Conservation (phyloP, 2,329 filamentous ascomycete species). For the Penicillium thymicola region DNA sequence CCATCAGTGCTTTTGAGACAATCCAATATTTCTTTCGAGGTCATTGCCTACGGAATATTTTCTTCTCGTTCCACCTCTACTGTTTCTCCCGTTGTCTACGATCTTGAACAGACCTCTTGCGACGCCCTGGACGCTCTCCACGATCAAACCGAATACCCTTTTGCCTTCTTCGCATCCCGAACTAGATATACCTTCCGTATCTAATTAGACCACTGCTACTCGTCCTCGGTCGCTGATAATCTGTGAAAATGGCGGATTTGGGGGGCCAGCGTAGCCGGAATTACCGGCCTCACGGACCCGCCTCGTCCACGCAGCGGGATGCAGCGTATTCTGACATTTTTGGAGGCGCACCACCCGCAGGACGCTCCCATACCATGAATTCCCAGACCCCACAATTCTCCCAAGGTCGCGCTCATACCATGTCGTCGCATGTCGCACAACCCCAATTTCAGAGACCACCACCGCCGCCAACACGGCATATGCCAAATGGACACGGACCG, state of each 20-base stretch:
- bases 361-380: slow-evolving; percentile 93
- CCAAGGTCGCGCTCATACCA: slow-evolving; percentile 73
- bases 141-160: slow-evolving; percentile 30
- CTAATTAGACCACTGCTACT: background rate
- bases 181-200: slow-evolving; percentile 7
- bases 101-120: slow-evolving; percentile 32
- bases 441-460: slow-evolving; percentile 44
- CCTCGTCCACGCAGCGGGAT: slow-evolving; percentile 70
- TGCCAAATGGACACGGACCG: slow-evolving; percentile 44
- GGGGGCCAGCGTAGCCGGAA: slow-evolving; percentile 60
- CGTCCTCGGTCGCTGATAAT: slow-evolving; percentile 3
- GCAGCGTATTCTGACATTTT: slow-evolving; percentile 96
- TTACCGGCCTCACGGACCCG: slow-evolving; percentile 55
- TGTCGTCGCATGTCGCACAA: slow-evolving; percentile 56
- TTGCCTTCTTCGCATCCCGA: slow-evolving; percentile 6
- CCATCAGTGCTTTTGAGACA: slow-evolving; percentile 17
- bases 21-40: slow-evolving; percentile 14
- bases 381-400: slow-evolving; percentile 64
- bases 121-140: slow-evolving; percentile 35
- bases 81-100: slow-evolving; percentile 28
- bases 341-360: slow-evolving; percentile 77
- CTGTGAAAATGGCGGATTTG: slow-evolving; percentile 59
- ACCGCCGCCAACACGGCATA: slow-evolving; percentile 43
- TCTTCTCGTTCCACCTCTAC: slow-evolving; percentile 17
- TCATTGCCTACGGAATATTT: slow-evolving; percentile 13